These are phyloP conservation scores for Beta lomatogona DNA, from an alignment of 179 eudicot genomes.

Conservation along the genomic window DNA sequence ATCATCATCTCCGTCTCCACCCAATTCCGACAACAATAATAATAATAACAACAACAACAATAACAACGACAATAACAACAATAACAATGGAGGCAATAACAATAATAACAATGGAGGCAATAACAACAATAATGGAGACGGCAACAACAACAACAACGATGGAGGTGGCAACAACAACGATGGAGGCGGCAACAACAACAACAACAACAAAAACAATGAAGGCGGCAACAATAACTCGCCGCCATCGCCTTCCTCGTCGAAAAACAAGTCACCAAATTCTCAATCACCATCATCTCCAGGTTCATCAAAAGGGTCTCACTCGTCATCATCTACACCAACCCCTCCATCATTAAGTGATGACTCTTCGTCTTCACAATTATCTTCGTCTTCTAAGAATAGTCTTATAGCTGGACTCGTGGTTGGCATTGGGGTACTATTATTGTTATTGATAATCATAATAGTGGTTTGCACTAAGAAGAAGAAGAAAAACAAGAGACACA, in stretches of 20 bases:
- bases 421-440: conserved; percentile 39
- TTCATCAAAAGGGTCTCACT: conserved; percentile 25
- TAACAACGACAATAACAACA: neutral
- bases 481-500: conserved; percentile 34
- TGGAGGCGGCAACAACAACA: neutral
- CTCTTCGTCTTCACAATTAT: conserved; percentile 25
- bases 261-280: conserved; percentile 28
- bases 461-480: conserved; percentile 42
- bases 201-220: neutral
- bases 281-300: conserved; percentile 26
- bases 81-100: too few species aligned
- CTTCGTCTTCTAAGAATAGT: conserved; percentile 1
- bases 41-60: neutral
- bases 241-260: conserved; percentile 15
- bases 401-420: conserved; percentile 45
- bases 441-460: conserved; percentile 36
- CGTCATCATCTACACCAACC: conserved; percentile 12
- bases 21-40: neutral
- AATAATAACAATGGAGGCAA: neutral
- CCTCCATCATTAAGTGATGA: conserved; percentile 9
- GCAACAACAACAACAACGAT: neutral
- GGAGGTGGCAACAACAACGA: neutral
- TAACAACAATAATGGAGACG: neutral
- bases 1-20: conserved; percentile 4
- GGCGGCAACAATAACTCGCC: neutral